A percentile compares a stretch with the other conserved stretches of the same genome.
These are phyloP conservation scores for Kazachstania bromeliacearum DNA, from an alignment of 805 yeast species.

Conservation along the genomic window DNA sequence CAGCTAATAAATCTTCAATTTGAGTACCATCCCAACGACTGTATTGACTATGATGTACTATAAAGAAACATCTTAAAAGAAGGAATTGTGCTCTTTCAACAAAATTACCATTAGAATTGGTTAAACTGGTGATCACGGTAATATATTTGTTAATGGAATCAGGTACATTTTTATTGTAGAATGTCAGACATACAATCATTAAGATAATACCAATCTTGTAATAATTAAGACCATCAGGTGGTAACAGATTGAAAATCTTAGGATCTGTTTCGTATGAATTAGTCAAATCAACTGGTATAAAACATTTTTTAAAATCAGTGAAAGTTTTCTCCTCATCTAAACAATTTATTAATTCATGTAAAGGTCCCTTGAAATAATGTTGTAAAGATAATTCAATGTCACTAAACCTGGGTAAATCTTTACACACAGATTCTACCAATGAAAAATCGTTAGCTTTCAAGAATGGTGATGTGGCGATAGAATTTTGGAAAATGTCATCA, in stretches of 20 bases:
- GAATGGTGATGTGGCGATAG: too few relatives aligned
- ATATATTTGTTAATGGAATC: conserved; percentile 12
- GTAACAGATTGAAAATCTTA: too few relatives aligned
- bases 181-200: conserved; percentile 12
- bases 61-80: conserved; percentile 15
- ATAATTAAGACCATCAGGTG: conserved; percentile 14
- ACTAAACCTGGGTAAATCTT: conserved; percentile 10
- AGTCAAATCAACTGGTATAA: conserved; percentile 2
- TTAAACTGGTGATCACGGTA: conserved; percentile 13
- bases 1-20: conserved; percentile 12
- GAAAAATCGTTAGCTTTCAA: not conserved
- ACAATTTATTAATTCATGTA: conserved; percentile 12
- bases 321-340: conserved; percentile 14
- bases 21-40: conserved; percentile 21
- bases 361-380: conserved; percentile 10
- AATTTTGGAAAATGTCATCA: too few relatives aligned
- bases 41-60: conserved; percentile 8
- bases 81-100: conserved; percentile 26
- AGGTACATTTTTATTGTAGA: conserved; percentile 14
- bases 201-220: conserved; percentile 21
- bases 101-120: conserved; percentile 17
- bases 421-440: conserved; percentile 1
- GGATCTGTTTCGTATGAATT: conserved; percentile 4
- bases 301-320: conserved; percentile 10
- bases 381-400: conserved; percentile 8